phyloP scores from a whole-genome alignment of 805 yeast species.

The Saccharomycopsis capsularis region DNA sequence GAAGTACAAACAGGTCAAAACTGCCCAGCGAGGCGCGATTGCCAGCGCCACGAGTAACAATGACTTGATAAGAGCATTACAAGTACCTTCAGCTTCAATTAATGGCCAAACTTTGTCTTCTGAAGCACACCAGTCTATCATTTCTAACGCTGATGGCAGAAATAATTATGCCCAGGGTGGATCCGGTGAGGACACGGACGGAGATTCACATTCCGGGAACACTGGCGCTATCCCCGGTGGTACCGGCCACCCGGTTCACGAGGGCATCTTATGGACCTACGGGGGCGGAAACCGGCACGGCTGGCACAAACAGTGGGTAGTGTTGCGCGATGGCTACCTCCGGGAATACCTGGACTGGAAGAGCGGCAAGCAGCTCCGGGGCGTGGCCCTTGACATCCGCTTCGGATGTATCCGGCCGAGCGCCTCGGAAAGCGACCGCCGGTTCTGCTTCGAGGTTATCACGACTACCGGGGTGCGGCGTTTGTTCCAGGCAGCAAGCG shows the following conservation, averaged over 20 bases:
- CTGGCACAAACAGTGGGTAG: constrained; percentile 91
- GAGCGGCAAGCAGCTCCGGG: constrained; percentile 52
- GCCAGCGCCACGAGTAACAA: background rate
- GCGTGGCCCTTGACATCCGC: constrained; percentile 63
- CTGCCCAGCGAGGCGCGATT: background rate
- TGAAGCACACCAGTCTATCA: background rate
- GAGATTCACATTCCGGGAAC: background rate
- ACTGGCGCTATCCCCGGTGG: background rate
- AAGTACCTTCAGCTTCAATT: background rate
- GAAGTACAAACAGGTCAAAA: background rate
- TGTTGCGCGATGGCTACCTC: constrained; percentile 58
- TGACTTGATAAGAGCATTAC: background rate
- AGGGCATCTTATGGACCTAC: constrained; percentile 49
- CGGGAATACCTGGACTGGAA: constrained; percentile 78
- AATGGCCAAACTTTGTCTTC: background rate
- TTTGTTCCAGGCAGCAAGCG: constrained; percentile 66
- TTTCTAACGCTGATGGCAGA: background rate
- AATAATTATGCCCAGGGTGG: background rate
- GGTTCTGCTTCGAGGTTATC: constrained; percentile 67
- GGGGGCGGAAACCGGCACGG: constrained; percentile 58
- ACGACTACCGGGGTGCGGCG: constrained; percentile 62
- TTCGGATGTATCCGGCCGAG: constrained; percentile 46
- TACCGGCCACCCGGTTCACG: constrained; percentile 9
- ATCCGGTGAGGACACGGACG: background rate
- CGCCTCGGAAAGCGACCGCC: constrained; percentile 28